Base-by-base conservation (phyloP, 306 rosid genomes). In the Hippophae tibetana region DNA sequence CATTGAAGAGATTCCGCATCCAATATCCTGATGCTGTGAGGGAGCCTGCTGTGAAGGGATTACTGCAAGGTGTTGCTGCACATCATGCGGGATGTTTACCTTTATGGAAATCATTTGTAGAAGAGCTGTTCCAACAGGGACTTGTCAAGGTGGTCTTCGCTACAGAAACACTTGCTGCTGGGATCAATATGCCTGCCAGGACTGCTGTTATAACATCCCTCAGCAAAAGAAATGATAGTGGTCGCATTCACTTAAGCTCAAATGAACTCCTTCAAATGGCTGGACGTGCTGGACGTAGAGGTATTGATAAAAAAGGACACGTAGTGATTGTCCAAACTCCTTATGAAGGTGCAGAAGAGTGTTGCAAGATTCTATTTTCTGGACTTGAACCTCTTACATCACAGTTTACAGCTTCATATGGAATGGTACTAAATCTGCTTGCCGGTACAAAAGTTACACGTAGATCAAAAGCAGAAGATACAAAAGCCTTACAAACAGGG, bases 31-130 rank as follows among this genome's bases (percentile, higher is more conserved):
- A 92, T 80, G 98, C 95, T 72, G 82, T 92, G 59, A 76, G 98
- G 78, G 96, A 87, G 76, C 69, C 78, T 61, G 95, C 96, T 12
- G 77, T 85, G 42, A 87, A 69, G 72, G 96, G 96, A 52, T 81
- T 92, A 71, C 76, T 81, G 59, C 84, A 80, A 69, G 98, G 98
- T 67, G 95, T 78, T 74, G 93, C 98, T 63, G 96, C 98, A 13
- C 98, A 87, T 76, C 98, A 92, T 67, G 98, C 98, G 60, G 98
- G 98, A 13, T 92, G 98, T 80, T 78, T 92, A 49, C 98, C 98
- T 42, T 72, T 92, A 57, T 92, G 96, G 95, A 87, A 92, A 73
- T 85, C 96, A 46, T 87, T 92, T 78, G 76, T 87, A 62, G 98
- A 92, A 83, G 95, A 87, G 54, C 69, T 92, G 69, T 92, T 92